Evolutionary conservation across 257 asterid genomes (phyloP).

Genomic region (Mitragyna speciosa): DNA sequence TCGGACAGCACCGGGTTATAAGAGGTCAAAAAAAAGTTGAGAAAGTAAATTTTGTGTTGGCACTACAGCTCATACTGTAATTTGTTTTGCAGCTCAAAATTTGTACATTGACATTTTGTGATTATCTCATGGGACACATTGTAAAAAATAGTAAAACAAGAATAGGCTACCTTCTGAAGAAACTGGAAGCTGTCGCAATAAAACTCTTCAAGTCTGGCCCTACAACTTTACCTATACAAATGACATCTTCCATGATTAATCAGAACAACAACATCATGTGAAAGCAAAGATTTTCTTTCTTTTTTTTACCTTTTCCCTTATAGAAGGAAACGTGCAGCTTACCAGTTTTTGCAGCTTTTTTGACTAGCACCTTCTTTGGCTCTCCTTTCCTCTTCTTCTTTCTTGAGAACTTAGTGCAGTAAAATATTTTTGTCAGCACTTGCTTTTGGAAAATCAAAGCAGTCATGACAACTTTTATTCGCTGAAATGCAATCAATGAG

Average conservation of each 20-base stretch:
- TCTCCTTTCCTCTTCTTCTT: no score
- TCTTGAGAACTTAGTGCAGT: conserved; percentile 66
- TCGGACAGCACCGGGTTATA: not conserved
- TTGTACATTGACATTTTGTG: conserved; percentile 1
- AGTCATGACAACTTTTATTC: not conserved
- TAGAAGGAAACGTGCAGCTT: conserved; percentile 25
- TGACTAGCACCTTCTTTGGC: conserved; percentile 47
- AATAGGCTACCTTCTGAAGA: no score
- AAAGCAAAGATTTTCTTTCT: no score
- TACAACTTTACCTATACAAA: conserved; percentile 54
- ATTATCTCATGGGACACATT: no score
- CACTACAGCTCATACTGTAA: not conserved
- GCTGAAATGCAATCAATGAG: not conserved
- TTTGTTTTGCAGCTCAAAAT: not conserved
- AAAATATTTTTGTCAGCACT: conserved; percentile 14
- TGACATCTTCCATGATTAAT: conserved; percentile 10
- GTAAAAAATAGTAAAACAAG: no score
- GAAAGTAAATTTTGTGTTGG: not conserved
- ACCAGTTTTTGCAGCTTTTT: conserved; percentile 52
- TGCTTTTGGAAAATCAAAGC: not conserved
- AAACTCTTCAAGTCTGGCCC: conserved; percentile 79
- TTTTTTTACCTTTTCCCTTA: no score
- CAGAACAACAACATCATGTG: conserved; percentile 6
- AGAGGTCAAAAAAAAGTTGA: not conserved
- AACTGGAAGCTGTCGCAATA: conserved; percentile 68